Percentiles rank a stretch among this genome's conserved stretches.
Evolutionary conservation across 805 yeast genomes (phyloP).

Genomic region (Lipomyces lipofer): DNA sequence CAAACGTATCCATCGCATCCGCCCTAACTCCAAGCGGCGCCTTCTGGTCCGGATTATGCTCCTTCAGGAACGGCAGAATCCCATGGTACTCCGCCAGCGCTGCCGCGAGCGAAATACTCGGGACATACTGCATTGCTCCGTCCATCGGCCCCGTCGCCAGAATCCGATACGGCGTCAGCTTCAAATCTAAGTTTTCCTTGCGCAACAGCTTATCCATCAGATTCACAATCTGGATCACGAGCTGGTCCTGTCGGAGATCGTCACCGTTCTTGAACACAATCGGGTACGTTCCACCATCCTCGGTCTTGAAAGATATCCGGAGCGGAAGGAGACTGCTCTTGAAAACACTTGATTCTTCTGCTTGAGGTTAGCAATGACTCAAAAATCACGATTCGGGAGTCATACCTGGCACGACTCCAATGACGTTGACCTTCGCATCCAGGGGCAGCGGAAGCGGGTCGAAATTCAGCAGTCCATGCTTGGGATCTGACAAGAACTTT

Average conservation of each 20-base stretch:
- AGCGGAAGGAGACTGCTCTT: conserved; percentile 89
- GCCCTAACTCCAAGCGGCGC: conserved; percentile 49
- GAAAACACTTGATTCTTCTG: conserved; percentile 76
- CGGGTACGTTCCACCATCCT: conserved; percentile 56
- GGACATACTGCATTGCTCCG: conserved; percentile 93
- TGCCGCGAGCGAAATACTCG: conserved; percentile 82
- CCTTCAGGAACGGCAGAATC: conserved; percentile 67
- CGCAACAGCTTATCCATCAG: conserved; percentile 86
- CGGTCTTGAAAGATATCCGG: conserved; percentile 72
- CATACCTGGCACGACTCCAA: conserved; percentile 64
- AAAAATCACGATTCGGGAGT: neutral
- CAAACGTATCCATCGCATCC: conserved; percentile 87
- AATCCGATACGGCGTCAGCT: conserved; percentile 83
- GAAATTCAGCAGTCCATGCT: conserved; percentile 44
- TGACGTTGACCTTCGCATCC: conserved; percentile 73
- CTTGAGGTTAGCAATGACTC: neutral
- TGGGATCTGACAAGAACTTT: conserved; percentile 53
- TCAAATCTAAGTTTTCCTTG: conserved; percentile 86
- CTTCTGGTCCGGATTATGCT: conserved; percentile 58
- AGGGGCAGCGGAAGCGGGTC: conserved; percentile 72
- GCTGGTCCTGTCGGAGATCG: conserved; percentile 93
- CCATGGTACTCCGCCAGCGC: conserved; percentile 75
- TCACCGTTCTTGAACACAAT: conserved; percentile 95
- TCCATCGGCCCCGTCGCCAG: conserved; percentile 88
- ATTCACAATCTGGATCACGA: conserved; percentile 89